Base-by-base conservation (phyloP, 1,284 basidiomycete genomes). In the Cystobasidium slooffiae region DNA sequence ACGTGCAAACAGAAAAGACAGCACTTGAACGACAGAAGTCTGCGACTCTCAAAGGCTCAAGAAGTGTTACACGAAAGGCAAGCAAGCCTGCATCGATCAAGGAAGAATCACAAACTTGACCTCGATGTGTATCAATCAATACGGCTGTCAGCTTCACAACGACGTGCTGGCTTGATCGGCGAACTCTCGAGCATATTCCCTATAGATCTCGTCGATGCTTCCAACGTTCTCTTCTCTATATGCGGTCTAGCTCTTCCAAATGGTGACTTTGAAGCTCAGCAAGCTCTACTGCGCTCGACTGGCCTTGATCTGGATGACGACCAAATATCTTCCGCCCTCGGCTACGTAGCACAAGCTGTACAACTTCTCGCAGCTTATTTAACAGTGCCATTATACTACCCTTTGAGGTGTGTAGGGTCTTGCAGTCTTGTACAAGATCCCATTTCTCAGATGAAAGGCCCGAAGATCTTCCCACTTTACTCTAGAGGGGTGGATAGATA, bases 401-500 rank as follows among this genome's bases (percentile, higher is more conserved):
- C 94, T 37, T 86, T 97, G 72, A 94, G 91, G 31, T 94, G 88
- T 81, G 87, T 93, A 65, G 93, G 93, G 6, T 95, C 92, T 77
- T 86, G 91, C 74, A 95, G 92, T 82, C 83, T 94, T 77, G 91
- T 97, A 75, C 88, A 88, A 79, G 94, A 97, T 84, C 90, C 89
- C 12, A 94, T 97, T 68, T 93, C 91, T 72, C 89, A 90, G 7
- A 96, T 97, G 90, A 90, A 94, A 77, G 94, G 95, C 1, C 92
- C 94, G 14, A 85, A 94, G 81, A 94, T 93, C 86, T 97, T 97
- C 82, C 95, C 96, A 10, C 84, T 99, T 46, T 98, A 94, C 81
- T 91, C 91, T 0, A 92, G 89, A 82, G 94, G 94, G 10, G 94
- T 97, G 72, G 97, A 99, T 82, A 89, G 90, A 52, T 98, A 98